These are phyloP conservation scores for Ogataea pini DNA, from an alignment of 805 yeast genomes.

Conservation along the genomic window DNA sequence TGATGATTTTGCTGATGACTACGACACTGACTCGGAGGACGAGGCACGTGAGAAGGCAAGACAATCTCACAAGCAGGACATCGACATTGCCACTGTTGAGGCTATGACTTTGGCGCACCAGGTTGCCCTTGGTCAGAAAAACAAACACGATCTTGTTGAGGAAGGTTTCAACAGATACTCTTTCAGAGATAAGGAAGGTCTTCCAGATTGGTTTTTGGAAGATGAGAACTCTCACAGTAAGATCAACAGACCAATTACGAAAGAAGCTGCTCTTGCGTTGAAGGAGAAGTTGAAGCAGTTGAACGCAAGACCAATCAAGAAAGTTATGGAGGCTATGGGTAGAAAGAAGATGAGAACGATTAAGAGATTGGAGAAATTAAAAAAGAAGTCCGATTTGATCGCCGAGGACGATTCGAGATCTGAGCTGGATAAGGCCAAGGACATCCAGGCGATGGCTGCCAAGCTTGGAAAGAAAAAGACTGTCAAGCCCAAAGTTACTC, in stretches of 20 bases:
- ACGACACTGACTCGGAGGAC: conserved; percentile 51
- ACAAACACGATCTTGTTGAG: conserved; percentile 81
- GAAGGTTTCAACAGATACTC: conserved; percentile 93
- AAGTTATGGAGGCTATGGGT: conserved; percentile 97
- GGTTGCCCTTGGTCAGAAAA: conserved; percentile 84
- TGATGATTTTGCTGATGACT: conserved; percentile 45
- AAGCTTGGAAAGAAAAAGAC: conserved; percentile 72
- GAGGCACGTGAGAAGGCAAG: conserved; percentile 45
- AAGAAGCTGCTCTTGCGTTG: conserved; percentile 83
- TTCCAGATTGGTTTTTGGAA: conserved; percentile 97
- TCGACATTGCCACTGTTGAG: conserved; percentile 87
- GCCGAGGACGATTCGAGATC: conserved; percentile 85
- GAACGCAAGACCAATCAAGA: conserved; percentile 97
- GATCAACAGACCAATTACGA: conserved; percentile 87
- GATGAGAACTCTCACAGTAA: conserved; percentile 88
- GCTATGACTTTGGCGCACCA: conserved; percentile 99
- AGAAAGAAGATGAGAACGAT: conserved; percentile 93
- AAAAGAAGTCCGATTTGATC: conserved; percentile 89
- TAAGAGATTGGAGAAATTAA: conserved; percentile 80
- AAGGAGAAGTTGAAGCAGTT: conserved; percentile 75
- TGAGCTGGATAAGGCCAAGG: conserved; percentile 93
- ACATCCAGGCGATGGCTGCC: conserved; percentile 82
- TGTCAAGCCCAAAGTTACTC: conserved; percentile 76
- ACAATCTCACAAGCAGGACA: conserved; percentile 57
- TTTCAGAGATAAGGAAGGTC: conserved; percentile 84